phyloP scores from a whole-genome alignment of 1,284 basidiomycete genomes.

The Sphagnurus paluster region DNA sequence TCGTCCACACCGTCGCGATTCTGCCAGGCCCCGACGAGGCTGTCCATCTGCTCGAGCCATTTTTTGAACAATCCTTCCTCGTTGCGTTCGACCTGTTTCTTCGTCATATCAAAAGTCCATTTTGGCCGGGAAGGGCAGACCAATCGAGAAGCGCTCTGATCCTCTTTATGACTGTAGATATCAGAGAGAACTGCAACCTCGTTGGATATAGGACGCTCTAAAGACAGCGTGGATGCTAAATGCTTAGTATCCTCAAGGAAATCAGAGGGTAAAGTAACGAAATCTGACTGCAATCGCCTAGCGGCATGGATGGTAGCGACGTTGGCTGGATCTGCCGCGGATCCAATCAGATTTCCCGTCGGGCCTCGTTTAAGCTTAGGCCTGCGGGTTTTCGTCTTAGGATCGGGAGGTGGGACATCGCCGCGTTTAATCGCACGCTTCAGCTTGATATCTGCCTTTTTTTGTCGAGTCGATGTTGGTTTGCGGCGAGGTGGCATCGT shows the following conservation, averaged over 20 bases:
- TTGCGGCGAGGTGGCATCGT: conserved; percentile 54
- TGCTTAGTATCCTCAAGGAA: conserved; percentile 67
- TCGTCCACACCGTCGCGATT: conserved; percentile 23
- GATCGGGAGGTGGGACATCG: conserved; percentile 50
- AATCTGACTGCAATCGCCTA: conserved; percentile 68
- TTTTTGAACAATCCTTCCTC: conserved; percentile 78
- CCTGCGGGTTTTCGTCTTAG: conserved; percentile 30
- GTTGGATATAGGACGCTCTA: conserved; percentile 60
- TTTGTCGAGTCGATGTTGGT: conserved; percentile 66
- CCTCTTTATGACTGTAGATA: conserved; percentile 16
- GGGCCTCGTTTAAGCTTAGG: conserved; percentile 27
- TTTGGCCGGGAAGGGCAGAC: conserved; percentile 75
- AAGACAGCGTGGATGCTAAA: conserved; percentile 53
- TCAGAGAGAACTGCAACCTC: conserved; percentile 42
- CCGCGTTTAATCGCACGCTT: conserved; percentile 85
- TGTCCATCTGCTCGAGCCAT: conserved; percentile 70
- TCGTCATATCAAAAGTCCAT: conserved; percentile 82
- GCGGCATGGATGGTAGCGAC: conserved; percentile 39
- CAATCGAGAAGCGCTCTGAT: conserved; percentile 29
- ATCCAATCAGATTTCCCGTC: conserved; percentile 27
- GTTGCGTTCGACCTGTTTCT: conserved; percentile 84
- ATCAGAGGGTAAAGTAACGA: conserved; percentile 59
- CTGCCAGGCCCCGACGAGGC: conserved; percentile 55
- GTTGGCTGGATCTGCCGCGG: conserved; percentile 23
- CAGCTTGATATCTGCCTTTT: conserved; percentile 67